Evolutionary conservation across 495 filamentous ascomycete species (phyloP).

Genomic region (Cercophora scortea): DNA sequence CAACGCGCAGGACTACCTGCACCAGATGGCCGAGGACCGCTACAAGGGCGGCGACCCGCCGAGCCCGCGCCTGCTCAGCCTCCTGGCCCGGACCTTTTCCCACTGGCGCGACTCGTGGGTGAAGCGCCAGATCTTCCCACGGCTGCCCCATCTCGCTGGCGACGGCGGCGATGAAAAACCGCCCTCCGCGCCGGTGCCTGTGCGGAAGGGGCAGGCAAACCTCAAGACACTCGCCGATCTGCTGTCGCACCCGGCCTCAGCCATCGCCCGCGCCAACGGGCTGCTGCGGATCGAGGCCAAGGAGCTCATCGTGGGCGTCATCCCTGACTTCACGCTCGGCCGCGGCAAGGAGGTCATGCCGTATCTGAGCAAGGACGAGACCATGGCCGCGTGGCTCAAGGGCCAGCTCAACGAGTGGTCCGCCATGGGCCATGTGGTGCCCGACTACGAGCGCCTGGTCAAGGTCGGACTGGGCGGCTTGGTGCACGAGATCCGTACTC

Average conservation of each 20-base stretch:
- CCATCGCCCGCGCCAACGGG: neutral
- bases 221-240: neutral
- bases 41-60: slow-evolving; percentile 1
- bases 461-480: neutral
- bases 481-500: neutral
- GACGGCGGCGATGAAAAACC: neutral
- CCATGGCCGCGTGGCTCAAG: neutral
- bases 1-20: neutral
- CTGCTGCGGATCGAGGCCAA: neutral
- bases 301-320: neutral
- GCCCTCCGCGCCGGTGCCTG: neutral
- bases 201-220: neutral
- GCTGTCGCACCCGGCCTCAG: neutral
- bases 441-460: slow-evolving; percentile 1
- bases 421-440: neutral
- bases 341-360: slow-evolving; percentile 1
- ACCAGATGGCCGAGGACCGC: neutral
- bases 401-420: neutral
- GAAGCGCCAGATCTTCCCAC: slow-evolving; percentile 1
- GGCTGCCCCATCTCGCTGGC: neutral
- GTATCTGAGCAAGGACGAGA: neutral
- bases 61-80: slow-evolving; percentile 4
- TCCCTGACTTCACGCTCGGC: neutral
- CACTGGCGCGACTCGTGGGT: slow-evolving; percentile 7
- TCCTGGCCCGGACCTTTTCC: slow-evolving; percentile 2